phyloP scores from a whole-genome alignment of 2,329 filamentous ascomycete species.

The Raffaelea deltoideospora region DNA sequence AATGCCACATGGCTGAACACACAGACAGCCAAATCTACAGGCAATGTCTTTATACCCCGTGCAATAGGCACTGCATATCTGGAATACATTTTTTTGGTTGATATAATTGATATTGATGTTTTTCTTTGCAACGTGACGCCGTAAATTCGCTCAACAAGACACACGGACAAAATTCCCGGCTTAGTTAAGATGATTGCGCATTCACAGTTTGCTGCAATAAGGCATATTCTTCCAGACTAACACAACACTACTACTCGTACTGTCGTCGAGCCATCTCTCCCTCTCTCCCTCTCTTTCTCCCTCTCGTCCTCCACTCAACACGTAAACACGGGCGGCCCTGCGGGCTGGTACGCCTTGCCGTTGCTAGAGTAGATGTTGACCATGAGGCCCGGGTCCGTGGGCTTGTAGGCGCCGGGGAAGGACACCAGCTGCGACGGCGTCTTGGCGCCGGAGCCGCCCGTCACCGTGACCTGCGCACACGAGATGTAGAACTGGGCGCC shows the following conservation, averaged over 20 bases:
- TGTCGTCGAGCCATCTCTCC: neutral
- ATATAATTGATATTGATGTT: too few species aligned
- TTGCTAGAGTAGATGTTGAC: slow-evolving; percentile 6
- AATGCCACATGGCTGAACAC: too few species aligned
- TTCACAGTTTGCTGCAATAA: too few species aligned
- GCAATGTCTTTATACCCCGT: too few species aligned
- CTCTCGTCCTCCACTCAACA: neutral
- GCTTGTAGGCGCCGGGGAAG: slow-evolving; percentile 8
- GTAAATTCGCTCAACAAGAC: too few species aligned
- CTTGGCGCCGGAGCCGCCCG: slow-evolving; percentile 5
- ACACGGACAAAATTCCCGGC: too few species aligned
- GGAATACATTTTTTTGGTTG: neutral
- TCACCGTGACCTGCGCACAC: slow-evolving; percentile 6
- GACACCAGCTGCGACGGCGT: slow-evolving; percentile 5
- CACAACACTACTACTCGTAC: too few species aligned
- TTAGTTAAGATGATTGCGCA: too few species aligned
- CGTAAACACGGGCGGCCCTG: slow-evolving; percentile 6
- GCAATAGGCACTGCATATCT: neutral
- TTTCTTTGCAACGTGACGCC: too few species aligned
- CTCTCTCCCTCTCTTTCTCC: neutral
- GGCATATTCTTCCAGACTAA: too few species aligned
- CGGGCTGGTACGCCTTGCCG: slow-evolving; percentile 5
- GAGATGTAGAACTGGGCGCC: slow-evolving; percentile 9
- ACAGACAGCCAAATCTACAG: too few species aligned
- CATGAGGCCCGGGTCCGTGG: slow-evolving; percentile 6